phyloP scores from a whole-genome alignment of 1,284 basidiomycete genomes.

The Trichosporon coremiiforme region DNA sequence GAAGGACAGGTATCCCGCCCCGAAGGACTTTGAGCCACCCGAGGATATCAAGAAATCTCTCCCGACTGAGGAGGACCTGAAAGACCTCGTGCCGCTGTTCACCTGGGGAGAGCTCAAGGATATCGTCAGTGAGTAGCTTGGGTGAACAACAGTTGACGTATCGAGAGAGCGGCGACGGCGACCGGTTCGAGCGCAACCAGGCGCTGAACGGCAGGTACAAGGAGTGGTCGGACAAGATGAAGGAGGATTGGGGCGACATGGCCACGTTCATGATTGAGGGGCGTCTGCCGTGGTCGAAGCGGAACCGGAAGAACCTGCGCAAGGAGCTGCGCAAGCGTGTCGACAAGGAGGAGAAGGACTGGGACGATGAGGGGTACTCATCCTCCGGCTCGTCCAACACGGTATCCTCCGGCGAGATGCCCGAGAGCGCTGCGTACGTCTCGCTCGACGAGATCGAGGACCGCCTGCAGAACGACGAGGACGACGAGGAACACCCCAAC shows the following conservation, averaged over 20 bases:
- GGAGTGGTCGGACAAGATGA: conserved; percentile 46
- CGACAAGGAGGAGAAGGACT: conserved; percentile 21
- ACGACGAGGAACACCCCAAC: conserved; percentile 27
- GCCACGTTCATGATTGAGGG: conserved; percentile 35
- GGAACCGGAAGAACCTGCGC: conserved; percentile 18
- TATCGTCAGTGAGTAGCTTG: conserved; percentile 39
- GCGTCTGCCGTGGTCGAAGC: conserved; percentile 21
- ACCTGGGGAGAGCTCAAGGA: conserved; percentile 55
- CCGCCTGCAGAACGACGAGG: conserved; percentile 28
- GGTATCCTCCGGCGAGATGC: conserved; percentile 3
- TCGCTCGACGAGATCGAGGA: conserved; percentile 19
- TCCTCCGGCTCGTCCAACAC: conserved; percentile 4
- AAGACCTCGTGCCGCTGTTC: conserved; percentile 49
- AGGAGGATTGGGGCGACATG: conserved; percentile 47
- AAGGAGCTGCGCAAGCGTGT: conserved; percentile 9
- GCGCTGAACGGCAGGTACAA: conserved; percentile 51
- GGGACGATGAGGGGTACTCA: conserved; percentile 14
- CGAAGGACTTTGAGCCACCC: conserved; percentile 40
- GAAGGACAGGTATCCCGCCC: conserved; percentile 42
- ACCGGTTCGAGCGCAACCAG: conserved; percentile 48
- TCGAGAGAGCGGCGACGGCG: conserved; percentile 41
- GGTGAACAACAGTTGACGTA: not conserved
- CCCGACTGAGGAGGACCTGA: conserved; percentile 50
- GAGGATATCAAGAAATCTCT: conserved; percentile 38
- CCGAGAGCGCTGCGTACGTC: conserved; percentile 19